Evolutionary conservation across 805 yeast species (phyloP).

Genomic region (Phaffomyces opuntiae): DNA sequence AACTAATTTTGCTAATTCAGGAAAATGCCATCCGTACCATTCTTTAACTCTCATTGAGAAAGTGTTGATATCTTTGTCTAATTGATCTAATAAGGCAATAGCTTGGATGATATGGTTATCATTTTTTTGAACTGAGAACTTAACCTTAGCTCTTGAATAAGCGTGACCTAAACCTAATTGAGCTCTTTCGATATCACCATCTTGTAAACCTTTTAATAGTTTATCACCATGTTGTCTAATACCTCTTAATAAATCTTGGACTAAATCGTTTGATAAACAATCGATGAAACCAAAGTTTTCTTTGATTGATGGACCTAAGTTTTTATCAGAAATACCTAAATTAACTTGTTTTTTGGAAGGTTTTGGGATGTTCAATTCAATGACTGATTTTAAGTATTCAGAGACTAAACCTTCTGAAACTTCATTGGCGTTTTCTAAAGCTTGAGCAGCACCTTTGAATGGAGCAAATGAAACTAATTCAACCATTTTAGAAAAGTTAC

Average conservation of each 20-base stretch:
- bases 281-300: slow-evolving; percentile 85
- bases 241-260: slow-evolving; percentile 93
- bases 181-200: slow-evolving; percentile 95
- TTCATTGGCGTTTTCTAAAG: slow-evolving; percentile 96
- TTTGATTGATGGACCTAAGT: slow-evolving; percentile 94
- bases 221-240: slow-evolving; percentile 86
- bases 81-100: slow-evolving; percentile 89
- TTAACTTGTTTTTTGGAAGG: slow-evolving; percentile 54
- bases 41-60: slow-evolving; percentile 98
- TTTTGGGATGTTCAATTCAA: slow-evolving; percentile 88
- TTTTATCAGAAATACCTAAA: slow-evolving; percentile 89
- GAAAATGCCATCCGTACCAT: slow-evolving; percentile 99
- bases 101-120: slow-evolving; percentile 99
- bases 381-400: slow-evolving; percentile 81
- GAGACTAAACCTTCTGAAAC: slow-evolving; percentile 95
- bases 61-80: slow-evolving; percentile 95
- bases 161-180: slow-evolving; percentile 99
- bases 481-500: slow-evolving; percentile 83
- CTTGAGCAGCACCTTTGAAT: slow-evolving; percentile 99
- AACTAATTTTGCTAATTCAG: slow-evolving; percentile 93
- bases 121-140: slow-evolving; percentile 97
- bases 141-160: slow-evolving; percentile 97
- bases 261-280: slow-evolving; percentile 84
- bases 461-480: slow-evolving; percentile 96
- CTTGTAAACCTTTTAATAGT: slow-evolving; percentile 83